Conservation (phyloP, 2,329 filamentous ascomycete species). For the Trichoderma lentiforme region DNA sequence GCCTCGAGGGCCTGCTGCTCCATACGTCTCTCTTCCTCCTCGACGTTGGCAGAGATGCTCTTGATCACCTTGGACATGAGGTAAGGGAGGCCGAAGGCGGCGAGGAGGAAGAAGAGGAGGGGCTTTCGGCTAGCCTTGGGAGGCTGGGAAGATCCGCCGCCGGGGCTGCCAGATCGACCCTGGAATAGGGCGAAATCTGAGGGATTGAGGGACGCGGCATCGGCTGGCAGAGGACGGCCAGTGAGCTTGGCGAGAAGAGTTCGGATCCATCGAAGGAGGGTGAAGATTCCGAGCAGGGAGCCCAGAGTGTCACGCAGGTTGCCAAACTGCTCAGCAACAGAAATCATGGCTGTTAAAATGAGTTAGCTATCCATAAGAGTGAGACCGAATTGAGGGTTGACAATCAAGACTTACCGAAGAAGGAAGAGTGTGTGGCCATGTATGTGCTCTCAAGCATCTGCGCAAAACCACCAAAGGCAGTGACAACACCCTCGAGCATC, state of each 20-base stretch:
- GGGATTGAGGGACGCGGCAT: slow-evolving; percentile 82
- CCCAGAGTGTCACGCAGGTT: slow-evolving; percentile 91
- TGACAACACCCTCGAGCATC: slow-evolving; percentile 95
- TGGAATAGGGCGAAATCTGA: slow-evolving; percentile 88
- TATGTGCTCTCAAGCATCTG: slow-evolving; percentile 99
- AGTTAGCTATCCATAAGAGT: background rate
- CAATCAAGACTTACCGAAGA: slow-evolving; percentile 73
- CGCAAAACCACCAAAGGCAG: slow-evolving; percentile 93
- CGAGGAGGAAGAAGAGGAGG: slow-evolving; percentile 90
- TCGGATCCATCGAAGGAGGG: slow-evolving; percentile 89
- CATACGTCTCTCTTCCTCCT: slow-evolving; percentile 69
- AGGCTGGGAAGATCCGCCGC: slow-evolving; percentile 59
- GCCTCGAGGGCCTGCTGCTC: slow-evolving; percentile 50
- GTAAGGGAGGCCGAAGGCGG: slow-evolving; percentile 92
- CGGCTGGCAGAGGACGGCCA: slow-evolving; percentile 82
- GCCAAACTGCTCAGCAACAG: slow-evolving; percentile 94
- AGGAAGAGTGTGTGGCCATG: slow-evolving; percentile 98
- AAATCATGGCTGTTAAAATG: slow-evolving; percentile 75
- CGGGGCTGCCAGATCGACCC: slow-evolving; percentile 55
- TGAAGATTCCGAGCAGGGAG: slow-evolving; percentile 92
- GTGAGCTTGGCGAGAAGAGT: slow-evolving; percentile 90
- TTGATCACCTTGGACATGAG: slow-evolving; percentile 96
- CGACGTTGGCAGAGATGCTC: slow-evolving; percentile 75
- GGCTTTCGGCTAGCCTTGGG: slow-evolving; percentile 87
- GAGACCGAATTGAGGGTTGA: background rate